phyloP scores from a whole-genome alignment of 2,329 filamentous ascomycete genomes.

The Hirsutella minnesotensis region DNA sequence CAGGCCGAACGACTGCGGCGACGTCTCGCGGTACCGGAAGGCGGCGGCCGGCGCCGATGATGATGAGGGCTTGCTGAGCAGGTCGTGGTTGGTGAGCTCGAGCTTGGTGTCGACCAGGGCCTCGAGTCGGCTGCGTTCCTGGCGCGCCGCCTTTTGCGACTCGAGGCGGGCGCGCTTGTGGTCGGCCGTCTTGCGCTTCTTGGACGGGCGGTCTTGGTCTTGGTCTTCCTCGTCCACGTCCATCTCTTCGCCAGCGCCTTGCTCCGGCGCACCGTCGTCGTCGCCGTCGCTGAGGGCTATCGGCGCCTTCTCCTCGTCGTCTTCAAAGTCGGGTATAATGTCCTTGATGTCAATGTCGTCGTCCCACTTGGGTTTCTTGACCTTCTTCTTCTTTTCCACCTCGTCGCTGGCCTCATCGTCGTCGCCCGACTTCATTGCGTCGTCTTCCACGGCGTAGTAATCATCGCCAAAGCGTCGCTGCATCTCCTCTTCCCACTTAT shows the following conservation, averaged over 20 bases:
- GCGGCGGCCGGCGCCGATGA: conserved; percentile 26
- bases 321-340: conserved; percentile 75
- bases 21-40: conserved; percentile 93
- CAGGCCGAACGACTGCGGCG: conserved; percentile 79
- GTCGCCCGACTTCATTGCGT: conserved; percentile 52
- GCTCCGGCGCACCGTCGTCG: conserved; percentile 4
- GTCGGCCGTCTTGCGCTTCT: conserved; percentile 48
- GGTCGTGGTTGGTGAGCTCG: conserved; percentile 56
- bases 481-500: conserved; percentile 88
- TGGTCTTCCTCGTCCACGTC: conserved; percentile 28
- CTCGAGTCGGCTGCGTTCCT: conserved; percentile 75
- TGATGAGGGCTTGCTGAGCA: conserved; percentile 23
- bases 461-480: conserved; percentile 74
- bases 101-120: conserved; percentile 74
- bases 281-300: conserved; percentile 39
- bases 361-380: conserved; percentile 66
- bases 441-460: conserved; percentile 71
- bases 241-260: neutral
- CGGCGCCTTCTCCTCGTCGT: conserved; percentile 41
- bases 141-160: conserved; percentile 60
- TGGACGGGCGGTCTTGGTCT: conserved; percentile 31
- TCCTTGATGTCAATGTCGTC: conserved; percentile 97
- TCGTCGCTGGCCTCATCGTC: conserved; percentile 51
- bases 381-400: conserved; percentile 30
- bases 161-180: conserved; percentile 45